Percentiles rank a stretch among this genome's conserved stretches.
These are phyloP conservation scores for Rutstroemia sp. DNA, from an alignment of 2,329 filamentous ascomycete genomes.

Conservation along the genomic window DNA sequence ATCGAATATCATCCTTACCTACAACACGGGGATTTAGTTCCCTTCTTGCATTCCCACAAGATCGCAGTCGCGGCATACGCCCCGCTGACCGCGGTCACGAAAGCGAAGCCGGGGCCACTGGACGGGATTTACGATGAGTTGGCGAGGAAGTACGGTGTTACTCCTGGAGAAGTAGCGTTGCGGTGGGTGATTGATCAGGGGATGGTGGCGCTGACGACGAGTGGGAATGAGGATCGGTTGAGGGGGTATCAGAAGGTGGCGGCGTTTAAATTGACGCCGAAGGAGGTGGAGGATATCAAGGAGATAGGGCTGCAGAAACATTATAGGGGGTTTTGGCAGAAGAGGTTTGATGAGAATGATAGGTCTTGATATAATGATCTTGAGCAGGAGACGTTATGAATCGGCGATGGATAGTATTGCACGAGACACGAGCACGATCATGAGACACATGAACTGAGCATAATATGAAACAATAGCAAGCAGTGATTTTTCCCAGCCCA, in stretches of 20 bases:
- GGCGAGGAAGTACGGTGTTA: slow-evolving; percentile 51
- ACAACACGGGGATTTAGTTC: slow-evolving; percentile 53
- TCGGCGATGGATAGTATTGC: too few relatives aligned
- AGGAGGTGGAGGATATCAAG: slow-evolving; percentile 50
- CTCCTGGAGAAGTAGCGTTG: slow-evolving; percentile 47
- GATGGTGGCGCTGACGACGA: slow-evolving; percentile 52
- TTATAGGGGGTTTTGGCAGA: slow-evolving; percentile 50
- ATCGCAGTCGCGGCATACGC: slow-evolving; percentile 51
- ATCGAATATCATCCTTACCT: slow-evolving; percentile 75
- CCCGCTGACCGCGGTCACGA: slow-evolving; percentile 44
- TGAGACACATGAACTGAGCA: too few relatives aligned
- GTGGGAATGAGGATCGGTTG: slow-evolving; percentile 48
- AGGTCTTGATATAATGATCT: slow-evolving; percentile 27
- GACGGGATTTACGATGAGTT: slow-evolving; percentile 43
- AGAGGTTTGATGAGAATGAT: slow-evolving; percentile 47
- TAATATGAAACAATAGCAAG: too few relatives aligned
- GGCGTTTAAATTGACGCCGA: slow-evolving; percentile 50
- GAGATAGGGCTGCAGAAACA: slow-evolving; percentile 53
- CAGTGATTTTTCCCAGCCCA: too few relatives aligned
- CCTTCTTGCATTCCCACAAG: slow-evolving; percentile 47
- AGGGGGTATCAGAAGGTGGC: slow-evolving; percentile 45
- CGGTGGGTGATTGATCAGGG: slow-evolving; percentile 55
- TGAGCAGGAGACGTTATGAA: too few relatives aligned
- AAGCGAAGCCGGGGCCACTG: slow-evolving; percentile 45
- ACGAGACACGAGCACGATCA: too few relatives aligned